Conservation (phyloP, 208 protist species). For the Spongospora subterranea region DNA sequence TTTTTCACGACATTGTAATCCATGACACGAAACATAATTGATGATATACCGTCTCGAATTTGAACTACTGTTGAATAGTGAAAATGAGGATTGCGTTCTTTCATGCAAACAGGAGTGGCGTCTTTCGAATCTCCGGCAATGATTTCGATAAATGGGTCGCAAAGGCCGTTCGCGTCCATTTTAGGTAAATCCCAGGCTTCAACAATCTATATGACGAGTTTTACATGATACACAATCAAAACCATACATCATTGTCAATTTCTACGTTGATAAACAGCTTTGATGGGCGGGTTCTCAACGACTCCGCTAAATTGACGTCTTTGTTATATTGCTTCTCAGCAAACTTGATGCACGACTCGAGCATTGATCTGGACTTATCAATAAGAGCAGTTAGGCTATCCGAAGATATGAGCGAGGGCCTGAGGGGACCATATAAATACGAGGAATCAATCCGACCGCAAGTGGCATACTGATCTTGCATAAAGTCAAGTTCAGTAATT, state of each 20-base stretch:
- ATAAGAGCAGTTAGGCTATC: neutral
- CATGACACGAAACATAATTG: neutral
- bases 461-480: neutral
- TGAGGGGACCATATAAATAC: neutral
- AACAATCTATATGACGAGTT: too few relatives aligned
- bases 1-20: slow-evolving; percentile 32
- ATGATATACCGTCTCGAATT: slow-evolving; percentile 16
- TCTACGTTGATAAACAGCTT: slow-evolving; percentile 6
- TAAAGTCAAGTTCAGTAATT: neutral
- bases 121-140: neutral
- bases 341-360: slow-evolving; percentile 43
- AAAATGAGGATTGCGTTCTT: slow-evolving; percentile 41
- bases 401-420: neutral
- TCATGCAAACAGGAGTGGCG: neutral
- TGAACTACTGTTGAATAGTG: slow-evolving; percentile 2
- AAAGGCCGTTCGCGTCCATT: neutral
- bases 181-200: slow-evolving; percentile 24
- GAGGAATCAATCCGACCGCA: neutral
- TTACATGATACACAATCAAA: neutral
- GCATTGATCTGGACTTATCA: neutral
- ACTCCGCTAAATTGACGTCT: neutral
- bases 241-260: neutral
- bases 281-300: slow-evolving; percentile 11
- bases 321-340: slow-evolving; percentile 46
- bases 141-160: slow-evolving; percentile 36